Evolutionary conservation across 1,139 yeast genomes (phyloP).

Genomic region (Kluyveromyces marxianus): DNA sequence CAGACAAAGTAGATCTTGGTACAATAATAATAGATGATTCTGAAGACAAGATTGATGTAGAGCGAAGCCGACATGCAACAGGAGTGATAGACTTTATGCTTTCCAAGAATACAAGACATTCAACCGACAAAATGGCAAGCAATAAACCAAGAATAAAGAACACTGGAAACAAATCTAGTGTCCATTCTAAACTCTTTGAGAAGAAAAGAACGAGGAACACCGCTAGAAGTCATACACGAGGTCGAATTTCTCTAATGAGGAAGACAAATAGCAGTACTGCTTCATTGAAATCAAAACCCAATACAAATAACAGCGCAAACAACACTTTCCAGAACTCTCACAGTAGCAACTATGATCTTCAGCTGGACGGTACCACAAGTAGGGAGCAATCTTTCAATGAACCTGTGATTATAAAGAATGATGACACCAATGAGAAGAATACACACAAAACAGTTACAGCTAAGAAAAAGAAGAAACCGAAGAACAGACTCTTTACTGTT

Average conservation of each 20-base stretch:
- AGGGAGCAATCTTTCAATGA: too few species aligned
- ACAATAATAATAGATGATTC: neutral
- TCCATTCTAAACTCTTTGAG: neutral
- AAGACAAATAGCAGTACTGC: too few species aligned
- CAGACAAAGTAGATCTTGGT: neutral
- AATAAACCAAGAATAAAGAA: neutral
- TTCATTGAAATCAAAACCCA: too few species aligned
- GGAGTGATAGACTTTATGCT: conserved; percentile 1
- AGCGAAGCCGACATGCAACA: neutral
- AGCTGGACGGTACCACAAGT: too few species aligned
- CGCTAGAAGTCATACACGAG: too few species aligned
- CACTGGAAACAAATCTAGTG: neutral
- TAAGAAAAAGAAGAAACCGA: neutral
- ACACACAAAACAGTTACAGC: neutral
- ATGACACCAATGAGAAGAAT: neutral
- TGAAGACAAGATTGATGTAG: neutral
- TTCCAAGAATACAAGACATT: neutral
- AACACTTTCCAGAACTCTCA: too few species aligned
- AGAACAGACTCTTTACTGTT: conserved; percentile 1
- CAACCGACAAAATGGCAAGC: neutral
- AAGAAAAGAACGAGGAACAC: too few species aligned
- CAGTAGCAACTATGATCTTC: too few species aligned
- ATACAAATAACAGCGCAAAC: too few species aligned
- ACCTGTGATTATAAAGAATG: neutral
- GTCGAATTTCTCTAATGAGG: too few species aligned